Conservation (phyloP, 495 filamentous ascomycete genomes). For the Aspergillus heteromorphus region DNA sequence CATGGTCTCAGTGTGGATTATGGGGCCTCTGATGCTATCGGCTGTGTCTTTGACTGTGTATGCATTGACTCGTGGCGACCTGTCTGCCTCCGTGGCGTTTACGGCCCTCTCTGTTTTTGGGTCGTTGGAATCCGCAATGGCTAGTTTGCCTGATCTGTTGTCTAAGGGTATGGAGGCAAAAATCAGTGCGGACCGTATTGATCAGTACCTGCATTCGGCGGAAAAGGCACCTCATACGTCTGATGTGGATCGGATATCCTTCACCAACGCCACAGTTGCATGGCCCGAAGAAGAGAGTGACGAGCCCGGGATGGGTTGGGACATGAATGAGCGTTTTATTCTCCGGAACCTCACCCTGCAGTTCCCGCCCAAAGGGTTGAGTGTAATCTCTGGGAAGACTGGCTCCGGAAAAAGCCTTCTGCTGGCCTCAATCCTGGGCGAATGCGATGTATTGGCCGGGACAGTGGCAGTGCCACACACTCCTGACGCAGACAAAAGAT, state of each 20-base stretch:
- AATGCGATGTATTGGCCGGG: conserved; percentile 45
- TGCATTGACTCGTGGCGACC: conserved; percentile 51
- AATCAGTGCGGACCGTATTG: conserved; percentile 68
- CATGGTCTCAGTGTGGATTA: conserved; percentile 63
- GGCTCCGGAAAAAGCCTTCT: conserved; percentile 59
- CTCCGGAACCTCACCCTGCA: conserved; percentile 55
- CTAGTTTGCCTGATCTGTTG: conserved; percentile 66
- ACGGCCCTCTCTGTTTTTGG: conserved; percentile 72
- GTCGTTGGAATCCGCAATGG: conserved; percentile 63
- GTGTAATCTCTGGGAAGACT: conserved; percentile 48
- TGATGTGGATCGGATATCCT: conserved; percentile 52
- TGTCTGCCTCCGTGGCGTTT: conserved; percentile 74
- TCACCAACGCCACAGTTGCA: conserved; percentile 64
- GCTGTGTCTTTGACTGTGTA: conserved; percentile 67
- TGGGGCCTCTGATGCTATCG: conserved; percentile 67
- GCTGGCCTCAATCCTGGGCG: conserved; percentile 55
- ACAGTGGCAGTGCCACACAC: conserved; percentile 40
- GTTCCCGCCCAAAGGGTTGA: conserved; percentile 63
- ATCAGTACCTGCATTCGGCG: conserved; percentile 60
- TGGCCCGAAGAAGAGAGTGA: conserved; percentile 54
- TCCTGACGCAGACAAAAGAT: conserved; percentile 30
- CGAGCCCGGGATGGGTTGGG: conserved; percentile 25
- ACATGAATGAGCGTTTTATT: conserved; percentile 53
- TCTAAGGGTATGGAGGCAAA: conserved; percentile 65
- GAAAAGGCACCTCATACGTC: conserved; percentile 58